Evolutionary conservation across 306 rosid genomes (phyloP), one percentile per base, ranked within the genome.

Genomic region (Pterocarpus macrocarpus): DNA sequence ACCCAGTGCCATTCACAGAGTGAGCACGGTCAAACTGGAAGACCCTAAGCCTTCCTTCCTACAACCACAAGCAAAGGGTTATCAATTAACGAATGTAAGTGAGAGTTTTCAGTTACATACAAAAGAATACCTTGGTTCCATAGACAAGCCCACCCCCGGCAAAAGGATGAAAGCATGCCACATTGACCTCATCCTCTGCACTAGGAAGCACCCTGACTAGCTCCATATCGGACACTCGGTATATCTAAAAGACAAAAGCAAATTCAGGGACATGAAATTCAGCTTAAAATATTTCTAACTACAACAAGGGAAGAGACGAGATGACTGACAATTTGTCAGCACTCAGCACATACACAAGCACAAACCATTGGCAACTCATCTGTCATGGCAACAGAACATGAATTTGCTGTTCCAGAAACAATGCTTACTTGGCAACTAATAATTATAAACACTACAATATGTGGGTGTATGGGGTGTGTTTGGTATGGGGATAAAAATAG

Each of bases 91-190:
- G 53, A 85, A 71, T 50, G 43, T 33, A 55, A 77, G 69, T 55
- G 59, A 84, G 80, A 69, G 61, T 22, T 22, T 22, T 22, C 28
- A 22, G 28, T 22, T 22, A 22, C 75, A 75, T 80, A 87, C 84
- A 69, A 56, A 80, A 45, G 55, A 79, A 72, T 83, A 92, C 99
- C 97, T 96, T 96, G 50, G 98, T 96, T 80, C 99, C 99, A 76
- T 96, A 96, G 76, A 92, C 99, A 63, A 96, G 89, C n/a, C 99
- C 99, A 47, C 97, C 98, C 75, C 99, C 99, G 5, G 94, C 94
- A 63, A 89, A 90, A 79, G 99, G 99, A 83, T 96, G 99, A 85
- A 96, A 96, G 79, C 98, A 94, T 59, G 99, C 99, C 38, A 96
- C 98, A 56, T 96, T 96, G 79, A 96, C 99, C 90, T 94, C 99